Evolutionary conservation across 306 rosid species (phyloP), one percentile per base, ranked within the genome.

Genomic region (Cicer pinnatifidum): DNA sequence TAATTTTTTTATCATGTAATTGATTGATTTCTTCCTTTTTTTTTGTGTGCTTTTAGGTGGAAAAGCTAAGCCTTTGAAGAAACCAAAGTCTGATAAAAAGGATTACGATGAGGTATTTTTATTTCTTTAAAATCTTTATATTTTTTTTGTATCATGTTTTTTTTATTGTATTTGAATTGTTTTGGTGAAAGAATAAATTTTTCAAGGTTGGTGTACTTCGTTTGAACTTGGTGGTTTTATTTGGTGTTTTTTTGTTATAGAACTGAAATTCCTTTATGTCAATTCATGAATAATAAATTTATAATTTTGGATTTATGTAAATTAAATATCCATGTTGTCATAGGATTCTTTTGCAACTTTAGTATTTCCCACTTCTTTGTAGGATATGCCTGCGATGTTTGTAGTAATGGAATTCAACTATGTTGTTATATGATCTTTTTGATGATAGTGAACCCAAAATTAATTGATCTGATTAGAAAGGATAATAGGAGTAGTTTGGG

Each of bases 11-110:
- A 38, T 28, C 5, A 1, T 48, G 16, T 52, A 11, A n/a, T 48
- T 23, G 11, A 7, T 39, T 73, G 16, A 23, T 46, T 2, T 52
- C 38, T 7, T 8, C 0, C 6, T 8, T 11, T n/a, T 20, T n/a
- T 59, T 33, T 0, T 28, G 28, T 46, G 13, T 15, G 35, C 16
- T 56, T 54, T 11, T 28, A 93, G 96, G 98, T 67, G 98, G 98
- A 78, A 93, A 93, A 67, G 98, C 98, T 5, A 93, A 93, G 92
- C 98, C 98, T 78, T 76, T 93, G 92, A 93, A 93, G 96, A 88
- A 88, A 43, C 97, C 98, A 67, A 90, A 93, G 90, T 76, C 84
- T 37, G 97, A 89, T 3, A 89, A 93, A 88, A 93, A 90, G 67
- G 98, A 90, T 0, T 90, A 90, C 77, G 92, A 93, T 64, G 96